Base-by-base conservation (phyloP, 1,139 yeast genomes). In the Geotrichum macrosporum region DNA sequence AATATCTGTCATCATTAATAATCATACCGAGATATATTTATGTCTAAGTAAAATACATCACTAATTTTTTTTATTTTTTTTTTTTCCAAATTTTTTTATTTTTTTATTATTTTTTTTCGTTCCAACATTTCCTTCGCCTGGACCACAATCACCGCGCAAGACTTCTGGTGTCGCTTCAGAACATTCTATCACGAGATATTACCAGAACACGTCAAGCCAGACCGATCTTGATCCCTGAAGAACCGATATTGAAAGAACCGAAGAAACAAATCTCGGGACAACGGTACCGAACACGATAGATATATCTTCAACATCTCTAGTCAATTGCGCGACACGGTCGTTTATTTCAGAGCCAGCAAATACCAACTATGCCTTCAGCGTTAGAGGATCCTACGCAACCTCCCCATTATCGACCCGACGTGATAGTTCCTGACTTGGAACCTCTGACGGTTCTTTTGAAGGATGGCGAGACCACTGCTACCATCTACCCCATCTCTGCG, bases 391-490 rank as follows among this genome's bases (percentile, higher is more conserved):
- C 68, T 16, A 57, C 69, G 36, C 71, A 65, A 55, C 69, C 72
- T 22, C 70, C 71, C 12, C 71, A 67, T 53, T 69, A 65, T 56
- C 62, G 72, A 50, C 70, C 70, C 10, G 73, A 65, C 51, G 61
- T 67, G 39, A 71, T 55, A 19, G 51, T 51, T 27, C 60, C 62
- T 4, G 58, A 54, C 37, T 47, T 61, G 30, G 55, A 50, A 27
- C 73, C 72, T 15, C 66, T 76, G 56, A 85, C 95, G 1, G 86
- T 88, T 3, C 68, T 86, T 21, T 71, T 88, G 29, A 82, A 84
- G 61, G 96, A 89, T 64, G 92, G 92, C 10, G 89, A 84, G 58
- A 87, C 96, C 1, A 80, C 89, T 1, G 96, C 96, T 1, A 88
- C 96, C 5, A 81, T 89, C 51, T 87, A 87, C 60, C 96, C 98